phyloP scores from a whole-genome alignment of 345 rosid genomes.

The Psidium friedrichsthalianum region DNA sequence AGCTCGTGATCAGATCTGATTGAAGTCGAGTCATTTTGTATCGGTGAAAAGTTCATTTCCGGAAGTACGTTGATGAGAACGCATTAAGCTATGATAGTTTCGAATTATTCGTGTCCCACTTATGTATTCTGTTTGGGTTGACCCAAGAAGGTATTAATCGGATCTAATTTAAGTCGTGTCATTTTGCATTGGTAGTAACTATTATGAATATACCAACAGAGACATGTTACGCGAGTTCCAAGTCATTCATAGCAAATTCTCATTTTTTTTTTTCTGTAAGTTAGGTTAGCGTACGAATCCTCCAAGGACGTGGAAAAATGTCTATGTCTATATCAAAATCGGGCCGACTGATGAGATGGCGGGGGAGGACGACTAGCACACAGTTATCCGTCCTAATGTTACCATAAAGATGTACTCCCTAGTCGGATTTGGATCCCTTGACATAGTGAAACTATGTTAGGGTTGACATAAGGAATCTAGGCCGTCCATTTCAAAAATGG shows the following conservation, averaged over 20 bases:
- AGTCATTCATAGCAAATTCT: neutral
- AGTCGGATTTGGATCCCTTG: too few species aligned
- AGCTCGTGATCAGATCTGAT: neutral
- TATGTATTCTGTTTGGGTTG: neutral
- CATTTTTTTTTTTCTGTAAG: neutral
- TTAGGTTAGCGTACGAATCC: neutral
- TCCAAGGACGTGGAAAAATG: neutral
- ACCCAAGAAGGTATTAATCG: neutral
- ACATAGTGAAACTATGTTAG: too few species aligned
- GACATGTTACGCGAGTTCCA: too few species aligned
- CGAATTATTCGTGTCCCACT: neutral
- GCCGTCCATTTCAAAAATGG: too few species aligned
- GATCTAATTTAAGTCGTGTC: neutral
- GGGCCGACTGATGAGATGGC: neutral
- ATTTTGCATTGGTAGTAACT: neutral
- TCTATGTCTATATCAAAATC: fast-evolving
- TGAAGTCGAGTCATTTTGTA: too few species aligned
- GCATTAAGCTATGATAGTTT: neutral
- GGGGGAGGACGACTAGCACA: too few species aligned
- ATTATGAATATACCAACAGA: neutral
- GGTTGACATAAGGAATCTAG: too few species aligned
- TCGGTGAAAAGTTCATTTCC: neutral
- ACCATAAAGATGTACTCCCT: too few species aligned
- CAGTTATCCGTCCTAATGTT: neutral
- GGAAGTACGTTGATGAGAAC: neutral